Evolutionary conservation across 768 basidiomycete species (phyloP), one percentile per base, ranked within the genome.

Genomic region (Termitomyces titanicus): DNA sequence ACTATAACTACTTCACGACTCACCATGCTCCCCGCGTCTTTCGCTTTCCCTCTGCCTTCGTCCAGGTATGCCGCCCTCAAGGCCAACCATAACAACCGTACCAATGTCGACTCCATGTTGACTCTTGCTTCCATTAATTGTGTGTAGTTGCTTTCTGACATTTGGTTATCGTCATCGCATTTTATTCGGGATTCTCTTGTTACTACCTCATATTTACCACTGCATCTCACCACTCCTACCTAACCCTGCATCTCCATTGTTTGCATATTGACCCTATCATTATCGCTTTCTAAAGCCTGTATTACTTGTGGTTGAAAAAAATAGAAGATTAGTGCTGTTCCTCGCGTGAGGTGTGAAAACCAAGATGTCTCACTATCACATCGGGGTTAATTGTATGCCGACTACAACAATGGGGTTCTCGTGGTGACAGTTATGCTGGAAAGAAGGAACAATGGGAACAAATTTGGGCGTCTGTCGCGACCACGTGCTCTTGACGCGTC

Each of bases 141-240:
- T 40, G 78, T 86, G 49, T 76, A 86, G 33, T 75, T 76, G 60
- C 71, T 86, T 42, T 77, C 55, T 86, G 77, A 77, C 80, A 83
- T 2, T 82, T 43, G 50, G 42, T 58, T 61, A 61, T 61, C 43
- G 60, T 52, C 58, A 58, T 61, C 47, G 52, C 53, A 55, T 61
- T 48, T 50, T 50, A 52, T 57, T 48, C 39, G 31, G 55, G 52
- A 54, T 54, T 29, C 51, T 48, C 15, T 52, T 24, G 22, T 39
- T 20, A 25, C 18, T 42, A 24, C 33, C 17, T 51, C 25, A 22
- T 22, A 40, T 46, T 38, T 50, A 37, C 38, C 51, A 37, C 42
- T 55, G 58, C 54, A 60, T 53, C 25, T 35, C 47, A 50, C 29
- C 35, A 20, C 44, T 37, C 42, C 15, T 49, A 47, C 42, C 15